Evolutionary conservation across 2,329 filamentous ascomycete species (phyloP), one percentile per base, ranked within the genome.

Genomic region (Canariomyces notabilis): DNA sequence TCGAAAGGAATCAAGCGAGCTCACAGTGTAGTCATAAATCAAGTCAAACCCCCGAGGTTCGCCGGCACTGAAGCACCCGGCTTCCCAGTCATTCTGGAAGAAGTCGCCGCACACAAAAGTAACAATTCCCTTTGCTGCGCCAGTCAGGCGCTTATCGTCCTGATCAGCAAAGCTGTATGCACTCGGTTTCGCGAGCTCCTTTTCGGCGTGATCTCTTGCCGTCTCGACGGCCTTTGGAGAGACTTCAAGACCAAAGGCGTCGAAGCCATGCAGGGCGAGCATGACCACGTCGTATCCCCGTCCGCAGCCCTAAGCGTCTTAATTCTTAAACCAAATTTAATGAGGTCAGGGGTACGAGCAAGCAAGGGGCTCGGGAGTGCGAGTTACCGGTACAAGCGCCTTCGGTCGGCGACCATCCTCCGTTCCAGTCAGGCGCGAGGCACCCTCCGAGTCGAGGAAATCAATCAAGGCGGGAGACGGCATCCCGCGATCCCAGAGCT

Each of bases 191-290:
- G 41, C 11, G 11, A 50, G 34, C 39, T 54, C 38, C 5, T 14
- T 5, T 2, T 33, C 29, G 48, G 54, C 50, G 50, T 59, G 41
- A 21, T 48, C 31, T 18, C 52, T 36, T 29, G 59, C 46, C 6
- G 56, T 21, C 49, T 52, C 46, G 44, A 58, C 42, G 33, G 55
- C 34, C 36, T 36, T 51, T 16, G 43, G 33, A 33, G 74, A 76
- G 33, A 76, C 71, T 54, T 85, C 82, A 6, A 85, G 61, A 0
- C 81, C 81, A 47, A 72, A 77, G 0, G 73, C 73, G 63, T 85
- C 79, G 53, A 77, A 83, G 1, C 81, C 81, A 57, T 76, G 74
- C 33, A 76, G 75, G 7, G 78, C 74, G 20, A 85, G 70, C 40
- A 84, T 63, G 20, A 77, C 68, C 2, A 83, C 75, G 63, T 85